Conservation (phyloP, 2,329 filamentous ascomycete genomes). For the Verticillium albo-atrum region DNA sequence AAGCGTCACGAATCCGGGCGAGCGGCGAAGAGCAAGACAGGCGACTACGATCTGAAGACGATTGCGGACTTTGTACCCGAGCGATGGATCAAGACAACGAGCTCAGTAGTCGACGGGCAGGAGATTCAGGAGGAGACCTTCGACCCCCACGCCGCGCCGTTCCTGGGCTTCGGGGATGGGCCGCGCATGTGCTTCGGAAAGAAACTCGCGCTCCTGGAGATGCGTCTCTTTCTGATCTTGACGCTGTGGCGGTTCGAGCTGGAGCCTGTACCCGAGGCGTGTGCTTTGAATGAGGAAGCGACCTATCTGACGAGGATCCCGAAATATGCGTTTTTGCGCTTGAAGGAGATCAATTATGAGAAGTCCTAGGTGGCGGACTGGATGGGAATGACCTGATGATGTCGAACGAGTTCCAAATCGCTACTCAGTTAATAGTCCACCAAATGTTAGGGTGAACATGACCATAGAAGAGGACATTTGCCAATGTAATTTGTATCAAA, state of each 20-base stretch:
- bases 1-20: conserved; percentile 6
- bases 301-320: conserved; percentile 20
- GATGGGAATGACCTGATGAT: neutral
- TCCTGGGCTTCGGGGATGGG: conserved; percentile 18
- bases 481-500: too few relatives aligned
- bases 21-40: neutral
- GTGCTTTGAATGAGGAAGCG: conserved; percentile 14
- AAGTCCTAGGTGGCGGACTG: neutral
- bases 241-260: conserved; percentile 23
- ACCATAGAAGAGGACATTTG: too few relatives aligned
- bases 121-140: conserved; percentile 11
- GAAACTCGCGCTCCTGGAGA: conserved; percentile 22
- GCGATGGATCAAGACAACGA: conserved; percentile 13
- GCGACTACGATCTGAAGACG: conserved; percentile 5
- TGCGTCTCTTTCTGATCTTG: conserved; percentile 17
- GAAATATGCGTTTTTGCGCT: conserved; percentile 19
- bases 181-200: conserved; percentile 20
- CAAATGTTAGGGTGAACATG: too few relatives aligned
- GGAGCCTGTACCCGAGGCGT: conserved; percentile 6
- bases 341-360: conserved; percentile 7
- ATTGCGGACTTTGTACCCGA: conserved; percentile 13
- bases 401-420: too few relatives aligned
- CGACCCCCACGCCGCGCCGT: conserved; percentile 17
- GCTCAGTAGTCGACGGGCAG: neutral
- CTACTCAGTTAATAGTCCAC: too few relatives aligned